These are phyloP conservation scores for Bromus sterilis DNA, from an alignment of 176 grass and related monocot genomes.

Conservation along the genomic window DNA sequence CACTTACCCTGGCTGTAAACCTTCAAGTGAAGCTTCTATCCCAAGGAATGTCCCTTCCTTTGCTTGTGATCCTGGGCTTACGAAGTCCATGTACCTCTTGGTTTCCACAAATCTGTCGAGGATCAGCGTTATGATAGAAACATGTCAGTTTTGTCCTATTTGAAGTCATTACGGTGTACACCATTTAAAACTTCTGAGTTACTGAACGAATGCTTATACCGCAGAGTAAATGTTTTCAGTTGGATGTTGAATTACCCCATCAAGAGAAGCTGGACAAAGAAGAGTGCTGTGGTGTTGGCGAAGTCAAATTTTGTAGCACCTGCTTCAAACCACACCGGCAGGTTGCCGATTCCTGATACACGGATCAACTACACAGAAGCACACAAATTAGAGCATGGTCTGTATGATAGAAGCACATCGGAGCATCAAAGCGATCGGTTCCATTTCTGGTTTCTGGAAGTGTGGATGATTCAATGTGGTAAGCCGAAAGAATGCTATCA, in stretches of 20 bases:
- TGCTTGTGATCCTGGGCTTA: slow-evolving; percentile 70
- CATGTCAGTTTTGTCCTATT: background rate
- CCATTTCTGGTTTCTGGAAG: background rate
- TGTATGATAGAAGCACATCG: background rate
- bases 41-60: slow-evolving; percentile 79
- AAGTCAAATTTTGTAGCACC: slow-evolving; percentile 69
- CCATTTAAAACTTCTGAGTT: background rate
- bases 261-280: slow-evolving; percentile 81
- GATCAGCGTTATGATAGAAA: background rate
- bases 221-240: background rate
- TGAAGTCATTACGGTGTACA: background rate
- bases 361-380: slow-evolving; percentile 53
- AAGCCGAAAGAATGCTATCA: background rate
- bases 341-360: slow-evolving; percentile 58
- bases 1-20: slow-evolving; percentile 63
- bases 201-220: background rate
- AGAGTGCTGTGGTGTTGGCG: slow-evolving; percentile 51
- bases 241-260: slow-evolving; percentile 72
- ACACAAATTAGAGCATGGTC: slow-evolving; percentile 1
- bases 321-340: slow-evolving; percentile 92
- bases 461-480: background rate
- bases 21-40: slow-evolving; percentile 66
- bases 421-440: background rate
- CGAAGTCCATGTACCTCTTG: slow-evolving; percentile 86
- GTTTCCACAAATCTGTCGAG: slow-evolving; percentile 69